Conservation (phyloP, 2,329 filamentous ascomycete species). For the Alternaria sp. region DNA sequence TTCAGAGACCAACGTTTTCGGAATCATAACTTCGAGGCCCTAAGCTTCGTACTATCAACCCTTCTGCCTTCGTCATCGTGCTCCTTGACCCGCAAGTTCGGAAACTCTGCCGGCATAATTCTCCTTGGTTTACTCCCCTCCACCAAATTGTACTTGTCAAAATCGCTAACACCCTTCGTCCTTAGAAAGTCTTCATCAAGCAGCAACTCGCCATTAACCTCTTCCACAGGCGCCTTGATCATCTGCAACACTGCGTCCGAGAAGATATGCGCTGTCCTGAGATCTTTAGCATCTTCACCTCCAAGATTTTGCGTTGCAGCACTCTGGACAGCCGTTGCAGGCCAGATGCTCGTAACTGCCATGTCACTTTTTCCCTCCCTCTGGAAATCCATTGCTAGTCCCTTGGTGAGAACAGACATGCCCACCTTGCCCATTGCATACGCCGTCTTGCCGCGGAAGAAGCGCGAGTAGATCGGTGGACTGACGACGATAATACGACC, state of each 20-base stretch:
- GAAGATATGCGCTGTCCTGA: slow-evolving; percentile 77
- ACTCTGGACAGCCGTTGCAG: slow-evolving; percentile 79
- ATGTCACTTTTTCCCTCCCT: slow-evolving; percentile 71
- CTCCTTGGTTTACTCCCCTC: slow-evolving; percentile 70
- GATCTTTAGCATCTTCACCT: slow-evolving; percentile 60
- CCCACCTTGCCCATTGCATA: slow-evolving; percentile 81
- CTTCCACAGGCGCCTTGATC: slow-evolving; percentile 65
- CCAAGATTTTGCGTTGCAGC: slow-evolving; percentile 70
- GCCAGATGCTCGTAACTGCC: slow-evolving; percentile 86
- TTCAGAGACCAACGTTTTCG: too few relatives aligned
- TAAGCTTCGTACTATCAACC: slow-evolving; percentile 67
- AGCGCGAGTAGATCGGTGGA: slow-evolving; percentile 85
- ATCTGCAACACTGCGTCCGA: slow-evolving; percentile 82
- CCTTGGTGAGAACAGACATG: slow-evolving; percentile 84
- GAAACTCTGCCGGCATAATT: slow-evolving; percentile 79
- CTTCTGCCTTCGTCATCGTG: slow-evolving; percentile 81
- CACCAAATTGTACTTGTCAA: slow-evolving; percentile 76
- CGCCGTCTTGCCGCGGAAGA: slow-evolving; percentile 85
- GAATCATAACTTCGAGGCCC: slow-evolving; percentile 27
- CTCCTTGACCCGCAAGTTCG: slow-evolving; percentile 75
- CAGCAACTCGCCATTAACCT: slow-evolving; percentile 75
- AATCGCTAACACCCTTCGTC: slow-evolving; percentile 72
- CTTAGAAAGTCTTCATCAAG: slow-evolving; percentile 85
- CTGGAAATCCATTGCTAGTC: slow-evolving; percentile 81
- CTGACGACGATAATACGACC: slow-evolving; percentile 80